These are phyloP conservation scores for Microbotryomycetes sp. DNA, from an alignment of 1,284 basidiomycete genomes.

Conservation along the genomic window DNA sequence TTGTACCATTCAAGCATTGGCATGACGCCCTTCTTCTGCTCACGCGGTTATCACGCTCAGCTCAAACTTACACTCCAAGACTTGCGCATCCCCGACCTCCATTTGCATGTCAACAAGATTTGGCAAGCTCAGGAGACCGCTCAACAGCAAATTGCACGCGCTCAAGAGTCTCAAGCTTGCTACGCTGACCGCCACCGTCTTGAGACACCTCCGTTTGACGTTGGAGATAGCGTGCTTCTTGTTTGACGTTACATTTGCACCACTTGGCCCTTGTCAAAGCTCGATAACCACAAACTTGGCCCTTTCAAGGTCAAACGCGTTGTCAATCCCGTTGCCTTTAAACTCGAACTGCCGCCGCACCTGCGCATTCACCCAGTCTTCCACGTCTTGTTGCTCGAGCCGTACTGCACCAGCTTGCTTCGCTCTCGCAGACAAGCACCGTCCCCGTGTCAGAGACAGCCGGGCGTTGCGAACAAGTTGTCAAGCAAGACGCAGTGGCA, in stretches of 20 bases:
- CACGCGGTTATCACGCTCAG: neutral
- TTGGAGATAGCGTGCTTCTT: neutral
- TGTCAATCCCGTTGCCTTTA: neutral
- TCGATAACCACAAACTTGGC: neutral
- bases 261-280: neutral
- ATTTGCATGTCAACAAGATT: neutral
- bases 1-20: conserved; percentile 25
- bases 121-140: neutral
- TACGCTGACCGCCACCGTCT: neutral
- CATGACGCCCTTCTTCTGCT: conserved; percentile 23
- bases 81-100: neutral
- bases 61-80: neutral
- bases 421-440: no score
- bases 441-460: no score
- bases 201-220: neutral
- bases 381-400: no score
- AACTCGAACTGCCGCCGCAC: neutral
- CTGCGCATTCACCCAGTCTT: neutral
- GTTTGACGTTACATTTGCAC: neutral
- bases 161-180: neutral
- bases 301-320: neutral
- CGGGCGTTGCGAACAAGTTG: no score
- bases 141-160: neutral
- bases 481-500: no score
- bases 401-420: no score